These are phyloP conservation scores for Euphorbia peplus DNA, from an alignment of 345 rosid species.

Conservation along the genomic window DNA sequence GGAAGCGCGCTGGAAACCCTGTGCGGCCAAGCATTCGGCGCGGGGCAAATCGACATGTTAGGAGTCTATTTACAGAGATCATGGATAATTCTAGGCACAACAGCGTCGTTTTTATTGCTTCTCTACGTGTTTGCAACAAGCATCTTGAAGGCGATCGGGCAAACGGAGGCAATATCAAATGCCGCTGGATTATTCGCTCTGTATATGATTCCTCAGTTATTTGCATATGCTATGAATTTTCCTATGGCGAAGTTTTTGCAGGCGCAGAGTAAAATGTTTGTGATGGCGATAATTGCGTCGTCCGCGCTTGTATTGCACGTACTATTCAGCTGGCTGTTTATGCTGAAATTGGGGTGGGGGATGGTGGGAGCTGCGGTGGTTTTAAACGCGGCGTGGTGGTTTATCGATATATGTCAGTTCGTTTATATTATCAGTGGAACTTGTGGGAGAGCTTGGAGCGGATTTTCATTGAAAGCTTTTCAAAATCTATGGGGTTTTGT, in stretches of 20 bases:
- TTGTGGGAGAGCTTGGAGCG: conserved; percentile 81
- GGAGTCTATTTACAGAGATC: conserved; percentile 91
- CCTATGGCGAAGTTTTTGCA: conserved; percentile 85
- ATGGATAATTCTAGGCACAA: conserved; percentile 69
- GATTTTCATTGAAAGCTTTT: conserved; percentile 77
- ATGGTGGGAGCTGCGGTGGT: conserved; percentile 69
- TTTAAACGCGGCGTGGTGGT: conserved; percentile 69
- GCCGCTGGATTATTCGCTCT: conserved; percentile 65
- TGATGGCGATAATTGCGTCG: conserved; percentile 66
- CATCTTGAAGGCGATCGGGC: conserved; percentile 58
- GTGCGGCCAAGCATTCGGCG: conserved; percentile 93
- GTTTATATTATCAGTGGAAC: conserved; percentile 61
- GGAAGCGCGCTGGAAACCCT: conserved; percentile 97
- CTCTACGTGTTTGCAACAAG: conserved; percentile 61
- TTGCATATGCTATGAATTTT: conserved; percentile 67
- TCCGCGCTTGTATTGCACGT: conserved; percentile 55
- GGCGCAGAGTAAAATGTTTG: conserved; percentile 89
- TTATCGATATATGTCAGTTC: conserved; percentile 51
- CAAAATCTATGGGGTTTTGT: conserved; percentile 69
- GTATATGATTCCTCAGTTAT: conserved; percentile 90
- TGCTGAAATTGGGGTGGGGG: conserved; percentile 60
- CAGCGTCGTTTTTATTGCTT: conserved; percentile 50
- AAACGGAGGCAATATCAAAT: conserved; percentile 55
- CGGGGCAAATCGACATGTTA: conserved; percentile 74
- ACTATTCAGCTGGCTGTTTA: conserved; percentile 63